A percentile compares a stretch with the other conserved stretches of the same genome.
Conservation (phyloP, 768 basidiomycete genomes). For the Amylocystis lapponica region DNA sequence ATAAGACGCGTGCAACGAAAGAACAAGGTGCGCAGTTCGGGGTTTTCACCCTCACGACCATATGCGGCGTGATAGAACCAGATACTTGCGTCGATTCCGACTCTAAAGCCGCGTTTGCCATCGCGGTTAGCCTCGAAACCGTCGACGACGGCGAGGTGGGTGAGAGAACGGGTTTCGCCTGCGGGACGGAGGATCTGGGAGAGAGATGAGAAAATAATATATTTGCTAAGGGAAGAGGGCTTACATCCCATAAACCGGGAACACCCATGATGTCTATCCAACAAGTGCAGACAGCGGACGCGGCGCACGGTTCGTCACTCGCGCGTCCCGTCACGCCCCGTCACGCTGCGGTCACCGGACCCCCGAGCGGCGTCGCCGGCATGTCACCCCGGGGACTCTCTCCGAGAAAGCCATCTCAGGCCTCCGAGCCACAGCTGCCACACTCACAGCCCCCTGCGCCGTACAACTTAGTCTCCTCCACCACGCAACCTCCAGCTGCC, state of each 20-base stretch:
- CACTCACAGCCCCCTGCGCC: neutral
- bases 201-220: neutral
- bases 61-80: constrained; percentile 80
- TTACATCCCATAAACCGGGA: constrained; percentile 21
- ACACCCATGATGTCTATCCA: constrained; percentile 17
- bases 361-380: too few species aligned
- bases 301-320: neutral
- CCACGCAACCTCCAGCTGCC: neutral
- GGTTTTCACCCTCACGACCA: constrained; percentile 79
- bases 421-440: neutral
- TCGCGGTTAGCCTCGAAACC: constrained; percentile 66
- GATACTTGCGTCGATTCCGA: constrained; percentile 83
- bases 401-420: neutral
- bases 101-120: constrained; percentile 64
- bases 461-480: too few species aligned
- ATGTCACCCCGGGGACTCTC: too few species aligned
- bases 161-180: constrained; percentile 65
- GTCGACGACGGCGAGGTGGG: constrained; percentile 67
- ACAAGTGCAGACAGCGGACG: neutral
- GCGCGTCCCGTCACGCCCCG: too few species aligned
- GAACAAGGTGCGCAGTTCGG: constrained; percentile 77
- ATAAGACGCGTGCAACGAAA: constrained; percentile 81
- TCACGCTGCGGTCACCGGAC: neutral
- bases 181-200: constrained; percentile 64
- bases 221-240: neutral